These are phyloP conservation scores for Alternaria sp. DNA, from an alignment of 2,329 filamentous ascomycete genomes.

Conservation along the genomic window DNA sequence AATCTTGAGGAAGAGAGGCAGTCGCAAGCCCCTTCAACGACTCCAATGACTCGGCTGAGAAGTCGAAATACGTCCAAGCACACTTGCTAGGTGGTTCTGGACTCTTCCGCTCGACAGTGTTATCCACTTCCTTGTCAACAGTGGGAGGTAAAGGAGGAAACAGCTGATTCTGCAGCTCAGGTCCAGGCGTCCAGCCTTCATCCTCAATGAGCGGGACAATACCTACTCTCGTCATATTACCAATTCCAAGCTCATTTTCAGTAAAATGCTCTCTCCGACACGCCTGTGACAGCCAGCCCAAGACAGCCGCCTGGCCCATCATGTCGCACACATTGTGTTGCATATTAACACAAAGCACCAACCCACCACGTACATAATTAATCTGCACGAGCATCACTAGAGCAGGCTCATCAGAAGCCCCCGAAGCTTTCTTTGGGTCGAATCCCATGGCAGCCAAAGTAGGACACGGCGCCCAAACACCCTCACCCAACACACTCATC, in stretches of 20 bases:
- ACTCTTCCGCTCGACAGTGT: background rate
- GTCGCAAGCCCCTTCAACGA: constrained; percentile 54
- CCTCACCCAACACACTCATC: constrained; percentile 60
- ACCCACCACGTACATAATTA: constrained; percentile 60
- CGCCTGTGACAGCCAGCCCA: constrained; percentile 60
- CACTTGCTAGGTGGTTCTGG: constrained; percentile 27
- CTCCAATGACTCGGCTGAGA: constrained; percentile 50
- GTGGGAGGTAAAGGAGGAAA: constrained; percentile 12
- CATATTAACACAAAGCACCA: constrained; percentile 60
- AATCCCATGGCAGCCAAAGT: constrained; percentile 48
- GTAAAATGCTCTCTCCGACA: constrained; percentile 59
- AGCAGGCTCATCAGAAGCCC: constrained; percentile 29
- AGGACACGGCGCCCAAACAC: constrained; percentile 50
- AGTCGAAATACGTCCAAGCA: constrained; percentile 59
- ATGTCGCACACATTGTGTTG: constrained; percentile 64
- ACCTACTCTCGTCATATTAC: constrained; percentile 54
- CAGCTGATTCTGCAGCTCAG: constrained; percentile 51
- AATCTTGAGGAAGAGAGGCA: constrained; percentile 24
- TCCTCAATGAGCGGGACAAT: constrained; percentile 52
- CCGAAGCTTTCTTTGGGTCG: constrained; percentile 24
- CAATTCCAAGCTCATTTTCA: constrained; percentile 53
- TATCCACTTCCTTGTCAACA: background rate
- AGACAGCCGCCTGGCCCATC: constrained; percentile 59
- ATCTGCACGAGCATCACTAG: constrained; percentile 59
- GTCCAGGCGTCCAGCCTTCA: constrained; percentile 48